Evolutionary conservation across 441 rosid genomes (phyloP), one percentile per base, ranked within the genome.

Genomic region (Corymbia calophylla): DNA sequence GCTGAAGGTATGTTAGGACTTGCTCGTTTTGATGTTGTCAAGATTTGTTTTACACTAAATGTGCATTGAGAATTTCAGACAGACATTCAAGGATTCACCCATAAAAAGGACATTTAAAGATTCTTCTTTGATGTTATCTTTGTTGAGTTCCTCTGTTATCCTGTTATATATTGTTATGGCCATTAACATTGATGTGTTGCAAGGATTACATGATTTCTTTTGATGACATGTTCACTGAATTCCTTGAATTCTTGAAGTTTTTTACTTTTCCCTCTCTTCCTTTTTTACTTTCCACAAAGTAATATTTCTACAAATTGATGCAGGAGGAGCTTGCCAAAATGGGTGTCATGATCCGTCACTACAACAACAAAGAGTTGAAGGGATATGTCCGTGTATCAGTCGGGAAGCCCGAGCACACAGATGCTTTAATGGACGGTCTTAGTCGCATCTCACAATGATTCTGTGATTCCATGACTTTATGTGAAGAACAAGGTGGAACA

Each of bases 301-400:
- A 7, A 44, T 77, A 51, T n/a, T 77, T 44, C 18, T 44, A 27
- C 53, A 77, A 44, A 23, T 21, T 77, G 54, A 27, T 91, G 89
- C 94, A 96, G 98, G 99, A 96, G 23, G 97, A 97, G 91, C 98
- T 98, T 88, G 97, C 98, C 2, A 90, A 91, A 64, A 96, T 92
- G 97, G 99, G 99, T 12, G 97, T 97, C 87, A 96, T 98, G 99
- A 94, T 98, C 87, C 99, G 99, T 82, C 99, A 97, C 94, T 97
- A 97, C 91, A 93, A 94, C 64, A 97, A 95, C 66, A 93, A 94
- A 91, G 98, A 95, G 91, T 92, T 97, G 91, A 94, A 92, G 90
- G 96, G 99, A 39, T 97, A 91, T 53, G 94, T 97, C 48, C 96
- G 99, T 27, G 91, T 97, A 56, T 95, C 99, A 12, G 97, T 96